Conservation (phyloP, 2,329 filamentous ascomycete species). For the Diaporthe australafricana region DNA sequence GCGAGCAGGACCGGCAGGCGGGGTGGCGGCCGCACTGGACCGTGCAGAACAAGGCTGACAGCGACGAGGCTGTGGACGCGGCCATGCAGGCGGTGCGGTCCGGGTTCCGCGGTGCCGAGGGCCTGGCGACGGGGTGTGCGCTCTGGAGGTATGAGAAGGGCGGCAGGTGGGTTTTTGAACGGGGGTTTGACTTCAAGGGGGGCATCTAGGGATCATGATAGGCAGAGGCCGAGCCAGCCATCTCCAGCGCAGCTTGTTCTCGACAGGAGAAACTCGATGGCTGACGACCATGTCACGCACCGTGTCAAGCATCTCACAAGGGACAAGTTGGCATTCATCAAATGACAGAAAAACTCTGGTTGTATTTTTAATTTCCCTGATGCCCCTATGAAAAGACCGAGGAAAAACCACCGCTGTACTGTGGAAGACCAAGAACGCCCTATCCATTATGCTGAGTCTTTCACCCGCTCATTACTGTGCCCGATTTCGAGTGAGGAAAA, state of each 20-base stretch:
- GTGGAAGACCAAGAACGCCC: slow-evolving; percentile 9
- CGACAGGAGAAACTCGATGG: too few relatives aligned
- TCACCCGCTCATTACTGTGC: slow-evolving; percentile 27
- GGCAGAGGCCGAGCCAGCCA: not conserved
- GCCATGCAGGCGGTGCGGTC: slow-evolving; percentile 4
- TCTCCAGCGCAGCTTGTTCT: too few relatives aligned
- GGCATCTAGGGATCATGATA: not conserved
- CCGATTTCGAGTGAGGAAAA: not conserved
- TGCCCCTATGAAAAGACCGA: not conserved
- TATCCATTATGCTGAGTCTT: slow-evolving; percentile 21
- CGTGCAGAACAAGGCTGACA: slow-evolving; percentile 32
- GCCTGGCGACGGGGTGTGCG: slow-evolving; percentile 9
- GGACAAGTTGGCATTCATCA: not conserved
- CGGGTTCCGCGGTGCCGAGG: slow-evolving; percentile 20
- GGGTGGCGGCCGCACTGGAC: slow-evolving; percentile 31
- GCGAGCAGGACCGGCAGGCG: slow-evolving; percentile 31
- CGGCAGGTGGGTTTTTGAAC: slow-evolving; percentile 24
- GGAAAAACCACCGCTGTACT: slow-evolving; percentile 12
- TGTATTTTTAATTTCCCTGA: slow-evolving; percentile 13
- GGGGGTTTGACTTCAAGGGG: slow-evolving; percentile 17
- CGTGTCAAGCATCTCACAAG: not conserved
- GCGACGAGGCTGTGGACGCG: slow-evolving; percentile 10
- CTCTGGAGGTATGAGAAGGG: slow-evolving; percentile 33
- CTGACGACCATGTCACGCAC: not conserved
- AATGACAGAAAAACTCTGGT: not conserved